These are phyloP conservation scores for Spongospora subterranea DNA, from an alignment of 208 protist species.

Conservation along the genomic window DNA sequence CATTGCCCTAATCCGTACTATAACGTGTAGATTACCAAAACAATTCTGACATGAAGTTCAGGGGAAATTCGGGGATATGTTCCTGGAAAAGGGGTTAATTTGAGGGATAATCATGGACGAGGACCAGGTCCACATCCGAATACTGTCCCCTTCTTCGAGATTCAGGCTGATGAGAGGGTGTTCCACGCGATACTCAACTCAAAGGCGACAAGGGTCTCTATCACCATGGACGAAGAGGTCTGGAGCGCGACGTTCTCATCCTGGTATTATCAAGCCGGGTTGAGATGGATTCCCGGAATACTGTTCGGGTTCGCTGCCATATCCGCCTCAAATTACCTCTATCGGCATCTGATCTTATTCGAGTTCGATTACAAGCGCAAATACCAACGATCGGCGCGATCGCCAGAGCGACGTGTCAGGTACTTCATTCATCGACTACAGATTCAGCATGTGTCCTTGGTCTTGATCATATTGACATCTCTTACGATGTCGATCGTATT, in stretches of 20 bases:
- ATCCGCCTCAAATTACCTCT: neutral
- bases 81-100: neutral
- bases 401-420: too few species aligned
- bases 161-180: neutral
- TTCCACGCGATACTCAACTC: neutral
- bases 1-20: neutral
- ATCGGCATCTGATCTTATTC: too few species aligned
- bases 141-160: neutral
- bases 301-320: neutral
- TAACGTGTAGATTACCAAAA: too few species aligned
- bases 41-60: too few species aligned
- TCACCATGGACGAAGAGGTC: neutral
- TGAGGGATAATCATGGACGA: neutral
- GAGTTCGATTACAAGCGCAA: too few species aligned
- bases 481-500: neutral
- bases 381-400: too few species aligned
- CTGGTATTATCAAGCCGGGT: neutral
- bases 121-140: neutral
- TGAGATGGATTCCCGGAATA: neutral
- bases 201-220: neutral
- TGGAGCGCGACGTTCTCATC: neutral
- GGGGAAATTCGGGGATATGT: too few species aligned
- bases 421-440: too few species aligned
- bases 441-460: too few species aligned
- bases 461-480: too few species aligned